phyloP scores from a whole-genome alignment of 2,329 filamentous ascomycete species.

The Monosporascus sp. region DNA sequence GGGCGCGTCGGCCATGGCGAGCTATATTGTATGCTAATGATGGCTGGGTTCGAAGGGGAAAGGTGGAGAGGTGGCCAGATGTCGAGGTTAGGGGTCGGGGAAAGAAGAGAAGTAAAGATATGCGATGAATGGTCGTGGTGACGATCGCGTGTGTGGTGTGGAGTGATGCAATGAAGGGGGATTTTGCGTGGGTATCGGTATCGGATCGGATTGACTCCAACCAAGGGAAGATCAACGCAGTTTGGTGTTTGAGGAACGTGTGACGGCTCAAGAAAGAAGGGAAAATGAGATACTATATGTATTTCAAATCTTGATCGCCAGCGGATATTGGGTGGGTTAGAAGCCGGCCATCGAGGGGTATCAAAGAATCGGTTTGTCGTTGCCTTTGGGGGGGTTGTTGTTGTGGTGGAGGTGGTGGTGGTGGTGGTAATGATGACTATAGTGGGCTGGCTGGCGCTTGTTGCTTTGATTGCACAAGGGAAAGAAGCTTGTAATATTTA shows the following conservation, averaged over 20 bases:
- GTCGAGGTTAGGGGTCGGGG: too few relatives aligned
- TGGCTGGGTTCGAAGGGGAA: too few relatives aligned
- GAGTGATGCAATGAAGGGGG: neutral
- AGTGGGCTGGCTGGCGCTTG: neutral
- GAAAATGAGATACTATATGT: neutral
- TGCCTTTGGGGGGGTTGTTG: neutral
- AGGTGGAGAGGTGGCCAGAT: too few relatives aligned
- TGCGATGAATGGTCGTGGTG: neutral
- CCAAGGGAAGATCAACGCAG: neutral
- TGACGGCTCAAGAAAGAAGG: neutral
- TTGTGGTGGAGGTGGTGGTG: neutral
- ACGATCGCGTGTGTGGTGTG: neutral
- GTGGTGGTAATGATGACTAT: neutral
- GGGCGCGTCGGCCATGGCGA: conserved; percentile 81
- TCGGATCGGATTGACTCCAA: neutral
- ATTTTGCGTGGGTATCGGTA: neutral
- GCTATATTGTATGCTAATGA: conserved; percentile 16
- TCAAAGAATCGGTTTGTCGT: neutral
- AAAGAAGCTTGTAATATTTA: too few relatives aligned
- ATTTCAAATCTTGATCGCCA: neutral
- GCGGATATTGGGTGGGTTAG: neutral
- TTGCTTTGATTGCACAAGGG: too few relatives aligned
- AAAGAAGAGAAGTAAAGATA: neutral
- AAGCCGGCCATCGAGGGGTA: neutral
- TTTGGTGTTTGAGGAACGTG: neutral